Conservation (phyloP, 805 yeast species). For the Starmerella floricola region DNA sequence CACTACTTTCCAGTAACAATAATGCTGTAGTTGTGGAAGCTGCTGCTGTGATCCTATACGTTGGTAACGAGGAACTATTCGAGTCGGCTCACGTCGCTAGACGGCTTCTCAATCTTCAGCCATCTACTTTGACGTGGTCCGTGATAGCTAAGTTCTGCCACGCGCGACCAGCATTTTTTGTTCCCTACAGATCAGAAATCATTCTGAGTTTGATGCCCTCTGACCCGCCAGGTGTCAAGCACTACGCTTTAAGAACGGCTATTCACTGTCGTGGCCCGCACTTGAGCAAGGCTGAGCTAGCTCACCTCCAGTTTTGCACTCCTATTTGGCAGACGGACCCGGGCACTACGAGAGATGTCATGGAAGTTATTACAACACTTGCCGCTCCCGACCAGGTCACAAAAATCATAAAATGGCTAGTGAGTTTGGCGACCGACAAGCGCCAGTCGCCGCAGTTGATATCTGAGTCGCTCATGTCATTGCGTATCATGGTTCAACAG, state of each 20-base stretch:
- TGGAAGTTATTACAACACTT: constrained; percentile 3
- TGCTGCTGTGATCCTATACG: constrained; percentile 42
- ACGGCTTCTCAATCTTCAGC: constrained; percentile 36
- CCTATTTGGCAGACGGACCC: constrained; percentile 13
- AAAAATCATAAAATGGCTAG: constrained; percentile 14
- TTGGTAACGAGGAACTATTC: constrained; percentile 48
- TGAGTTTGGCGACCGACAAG: constrained; percentile 9
- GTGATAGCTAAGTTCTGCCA: constrained; percentile 35
- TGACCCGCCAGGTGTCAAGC: constrained; percentile 38
- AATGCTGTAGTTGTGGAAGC: constrained; percentile 52
- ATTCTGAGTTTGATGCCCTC: constrained; percentile 42
- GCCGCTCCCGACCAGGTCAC: constrained; percentile 3
- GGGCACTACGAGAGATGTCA: constrained; percentile 3
- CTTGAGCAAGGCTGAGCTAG: constrained; percentile 43
- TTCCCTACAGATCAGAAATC: constrained; percentile 23
- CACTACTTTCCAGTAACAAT: constrained; percentile 41
- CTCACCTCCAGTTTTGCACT: constrained; percentile 29
- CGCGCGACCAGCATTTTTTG: constrained; percentile 28
- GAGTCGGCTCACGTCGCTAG: constrained; percentile 39
- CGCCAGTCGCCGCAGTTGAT: constrained; percentile 12
- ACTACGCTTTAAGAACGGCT: constrained; percentile 40
- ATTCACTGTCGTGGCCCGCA: not conserved
- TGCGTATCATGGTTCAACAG: constrained; percentile 21
- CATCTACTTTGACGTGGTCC: constrained; percentile 36
- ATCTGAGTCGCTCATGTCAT: constrained; percentile 18